Evolutionary conservation across 148 eudicot genomes (phyloP), one percentile per base, ranked within the genome.

Genomic region (Chenopodium suecicum): DNA sequence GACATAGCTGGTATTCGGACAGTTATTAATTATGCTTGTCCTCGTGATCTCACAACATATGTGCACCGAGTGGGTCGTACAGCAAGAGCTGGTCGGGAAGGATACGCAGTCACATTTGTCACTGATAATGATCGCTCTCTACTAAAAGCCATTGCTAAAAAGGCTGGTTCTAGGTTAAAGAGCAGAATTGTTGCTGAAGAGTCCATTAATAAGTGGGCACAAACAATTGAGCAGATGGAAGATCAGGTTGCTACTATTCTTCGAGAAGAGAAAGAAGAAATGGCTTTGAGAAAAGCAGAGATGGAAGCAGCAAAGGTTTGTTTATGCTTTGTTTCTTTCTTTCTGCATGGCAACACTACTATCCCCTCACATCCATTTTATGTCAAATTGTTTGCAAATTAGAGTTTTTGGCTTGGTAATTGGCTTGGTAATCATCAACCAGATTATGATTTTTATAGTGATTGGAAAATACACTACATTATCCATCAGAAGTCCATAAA

Each of bases 31-130:
- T 92, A 88, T 80, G 92, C 91, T 41, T 96, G 99, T 84, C 99
- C 99, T 50, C 92, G 97, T 78, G 93, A 92, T 72, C 90, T 94
- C 81, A 94, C 86, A 9, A 91, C 88, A 81, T 95, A 95, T 86
- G 91, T 95, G 81, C 99, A 95, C 87, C 92, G 99, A 83, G 99
- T 94, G 16, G 99, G 99, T 88, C 99, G 99, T n/a, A 95, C 99
- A 72, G 99, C 99, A 76, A 93, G 99, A 88, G 98, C 98, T 80
- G 99, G 99, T 71, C 86, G 91, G 85, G 90, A 87, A 89, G 99
- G 99, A 47, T 91, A 85, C 88, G 95, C 99, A 86, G 97, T 95
- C 80, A 95, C 99, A 70, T 95, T 95, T 86, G 90, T 92, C 74
- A 88, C 99, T 17, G 99, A 95, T 85, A 92, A 89, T 87, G 99